Evolutionary conservation across 441 rosid species (phyloP), one percentile per base, ranked within the genome.

Genomic region (Erysimum pusillum): DNA sequence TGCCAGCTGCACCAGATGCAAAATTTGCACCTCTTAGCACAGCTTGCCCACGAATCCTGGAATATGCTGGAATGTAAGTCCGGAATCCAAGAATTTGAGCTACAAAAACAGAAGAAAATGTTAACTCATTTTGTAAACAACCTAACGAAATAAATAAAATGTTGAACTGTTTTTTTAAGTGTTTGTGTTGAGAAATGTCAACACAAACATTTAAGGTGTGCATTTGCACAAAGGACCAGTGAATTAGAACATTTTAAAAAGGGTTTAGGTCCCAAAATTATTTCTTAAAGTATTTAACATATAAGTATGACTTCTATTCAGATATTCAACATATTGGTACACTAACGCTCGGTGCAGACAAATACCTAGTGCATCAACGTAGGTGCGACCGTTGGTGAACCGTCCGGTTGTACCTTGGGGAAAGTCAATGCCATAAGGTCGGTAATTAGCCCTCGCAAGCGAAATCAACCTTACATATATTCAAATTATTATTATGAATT

Each of bases 1-100:
- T 94, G 17, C 98, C 98, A 14, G 97, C 82, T 36, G 96, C 98
- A 28, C 97, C 98, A 4, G 98, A 94, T 18, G 98, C 98, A 56
- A 76, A 94, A 69, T 91, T 94, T 15, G 66, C 86, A 65, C 98
- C 97, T 57, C 86, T 83, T 63, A 87, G 56, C 22, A 90, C 0
- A 11, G 82, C 82, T 46, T 77, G 83, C 0, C 97, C 97, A 18
- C 90, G 76, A 36, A 85, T 68, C 82, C 92, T 83, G n/a, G 89
- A 84, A 69, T 86, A 87, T 0, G 97, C 84, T 42, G 89, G 93
- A 76, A 91, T 81, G 58, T 86, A 91, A 17, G 51, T 62, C 22
- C 72, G 84, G 72, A 91, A 94, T 35, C 96, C 96, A 2, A 91
- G 80, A 67, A 94, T 88, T 83, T 89, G 94, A 63, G 97, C 98